These are phyloP conservation scores for Nemania sp. DNA, from an alignment of 2,329 filamentous ascomycete species.

Conservation along the genomic window DNA sequence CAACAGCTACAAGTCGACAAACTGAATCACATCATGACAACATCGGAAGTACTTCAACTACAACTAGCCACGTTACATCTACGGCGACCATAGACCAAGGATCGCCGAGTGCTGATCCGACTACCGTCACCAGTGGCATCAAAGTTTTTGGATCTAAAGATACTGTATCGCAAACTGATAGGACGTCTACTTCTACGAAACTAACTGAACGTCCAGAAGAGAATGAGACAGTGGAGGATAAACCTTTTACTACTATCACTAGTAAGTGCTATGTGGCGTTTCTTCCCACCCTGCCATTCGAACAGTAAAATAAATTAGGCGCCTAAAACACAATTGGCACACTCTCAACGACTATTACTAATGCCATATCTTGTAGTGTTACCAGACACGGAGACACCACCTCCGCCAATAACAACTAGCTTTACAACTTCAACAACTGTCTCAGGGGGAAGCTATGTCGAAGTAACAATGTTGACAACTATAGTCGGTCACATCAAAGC, in stretches of 20 bases:
- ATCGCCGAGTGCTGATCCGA: neutral
- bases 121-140: neutral
- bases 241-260: constrained; percentile 17
- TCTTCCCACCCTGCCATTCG: no score
- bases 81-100: neutral
- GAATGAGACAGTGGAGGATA: neutral
- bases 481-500: constrained; percentile 25
- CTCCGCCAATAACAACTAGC: constrained; percentile 26
- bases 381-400: neutral
- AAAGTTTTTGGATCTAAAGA: neutral
- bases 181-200: neutral
- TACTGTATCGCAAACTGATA: neutral
- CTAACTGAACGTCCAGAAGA: neutral
- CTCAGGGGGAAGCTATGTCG: constrained; percentile 13
- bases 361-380: constrained; percentile 14
- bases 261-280: constrained; percentile 4
- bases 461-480: constrained; percentile 25
- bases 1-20: neutral
- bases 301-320: no score
- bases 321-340: no score
- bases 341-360: neutral
- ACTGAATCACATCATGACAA: neutral
- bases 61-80: neutral
- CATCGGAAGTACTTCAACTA: neutral
- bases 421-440: constrained; percentile 28